Base-by-base conservation (phyloP, 1,284 basidiomycete species). In the Inonotus hispidus region DNA sequence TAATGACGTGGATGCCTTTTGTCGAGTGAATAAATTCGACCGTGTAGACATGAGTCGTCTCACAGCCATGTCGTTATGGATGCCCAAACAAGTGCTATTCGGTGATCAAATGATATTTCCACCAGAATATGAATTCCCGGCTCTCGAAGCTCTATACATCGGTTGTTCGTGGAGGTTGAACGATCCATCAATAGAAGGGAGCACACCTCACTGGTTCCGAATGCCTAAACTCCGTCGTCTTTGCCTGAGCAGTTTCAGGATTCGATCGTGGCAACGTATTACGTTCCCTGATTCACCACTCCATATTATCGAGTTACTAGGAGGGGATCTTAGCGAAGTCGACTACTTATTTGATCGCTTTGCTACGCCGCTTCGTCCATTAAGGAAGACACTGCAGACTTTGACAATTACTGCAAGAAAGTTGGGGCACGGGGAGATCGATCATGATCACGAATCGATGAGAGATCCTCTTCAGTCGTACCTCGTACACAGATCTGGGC, bases 181-280 rank as follows among this genome's bases (percentile, higher is more conserved):
- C n/a, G n/a, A n/a, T n/a, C n/a, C n/a, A n/a, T n/a, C n/a, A n/a
- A n/a, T n/a, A n/a, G n/a, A n/a, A n/a, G n/a, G n/a, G n/a, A n/a
- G n/a, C n/a, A n/a, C n/a, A n/a, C 54, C 54, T 16, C 38, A 56
- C 7, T 56, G 54, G 54, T 56, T 56, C 39, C 13, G 27, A 14
- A 56, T 56, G 54, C 54, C 54, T 7, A 38, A 56, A 43, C 54
- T 56, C n/a, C 54, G 54, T 27, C 54, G 54, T 11, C 27, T 56
- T 8, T 25, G 19, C 5, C 35, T 56, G 39, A 6, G 14, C 14
- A 32, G 19, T 14, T 43, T 39, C 23, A 27, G n/a, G 39, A 25
- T 56, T 14, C 16, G 29, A 14, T 25, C 14, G 4, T 25, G n/a
- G n/a, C 54, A 56, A 19, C 23, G n/a, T 19, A 35, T 56, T 27